Conservation (phyloP, 2,329 filamentous ascomycete genomes). For the Shiraia bambusicola region DNA sequence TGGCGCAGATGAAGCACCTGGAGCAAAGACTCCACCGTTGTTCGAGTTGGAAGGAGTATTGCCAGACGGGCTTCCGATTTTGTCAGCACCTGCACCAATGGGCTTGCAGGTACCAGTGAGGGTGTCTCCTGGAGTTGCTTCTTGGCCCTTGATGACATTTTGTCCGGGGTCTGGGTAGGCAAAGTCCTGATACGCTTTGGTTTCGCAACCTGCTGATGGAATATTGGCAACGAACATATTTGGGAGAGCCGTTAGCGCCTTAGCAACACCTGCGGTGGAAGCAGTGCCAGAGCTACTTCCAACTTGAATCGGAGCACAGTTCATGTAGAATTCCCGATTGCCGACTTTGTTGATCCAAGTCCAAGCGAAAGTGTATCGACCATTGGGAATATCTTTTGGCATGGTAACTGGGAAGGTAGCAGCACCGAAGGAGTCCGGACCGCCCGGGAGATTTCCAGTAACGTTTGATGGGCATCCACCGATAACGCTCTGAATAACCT, state of each 20-base stretch:
- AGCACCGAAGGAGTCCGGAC: slow-evolving; percentile 53
- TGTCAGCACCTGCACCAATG: slow-evolving; percentile 35
- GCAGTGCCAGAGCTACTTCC: slow-evolving; percentile 50
- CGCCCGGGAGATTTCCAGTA: slow-evolving; percentile 45
- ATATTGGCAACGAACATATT: slow-evolving; percentile 77
- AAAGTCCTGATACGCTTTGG: slow-evolving; percentile 54
- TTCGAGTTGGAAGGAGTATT: slow-evolving; percentile 14
- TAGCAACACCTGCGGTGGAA: slow-evolving; percentile 12
- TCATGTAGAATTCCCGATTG: slow-evolving; percentile 98
- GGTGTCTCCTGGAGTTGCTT: slow-evolving; percentile 36
- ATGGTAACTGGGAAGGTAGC: slow-evolving; percentile 69
- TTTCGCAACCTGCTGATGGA: slow-evolving; percentile 55
- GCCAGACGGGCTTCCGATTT: slow-evolving; percentile 26
- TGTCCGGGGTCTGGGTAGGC: slow-evolving; percentile 69
- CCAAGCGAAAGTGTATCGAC: slow-evolving; percentile 82
- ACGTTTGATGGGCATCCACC: slow-evolving; percentile 76
- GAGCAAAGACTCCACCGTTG: slow-evolving; percentile 27
- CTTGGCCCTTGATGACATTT: slow-evolving; percentile 41
- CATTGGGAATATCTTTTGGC: slow-evolving; percentile 68
- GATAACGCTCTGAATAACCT: slow-evolving; percentile 84
- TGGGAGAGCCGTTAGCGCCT: slow-evolving; percentile 61
- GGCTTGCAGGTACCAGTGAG: slow-evolving; percentile 32
- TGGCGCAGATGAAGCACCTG: slow-evolving; percentile 35
- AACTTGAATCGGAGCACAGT: slow-evolving; percentile 77
- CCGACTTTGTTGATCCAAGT: slow-evolving; percentile 93